Conservation (phyloP, 2,329 filamentous ascomycete genomes). For the Plectosphaerella cucumerina region DNA sequence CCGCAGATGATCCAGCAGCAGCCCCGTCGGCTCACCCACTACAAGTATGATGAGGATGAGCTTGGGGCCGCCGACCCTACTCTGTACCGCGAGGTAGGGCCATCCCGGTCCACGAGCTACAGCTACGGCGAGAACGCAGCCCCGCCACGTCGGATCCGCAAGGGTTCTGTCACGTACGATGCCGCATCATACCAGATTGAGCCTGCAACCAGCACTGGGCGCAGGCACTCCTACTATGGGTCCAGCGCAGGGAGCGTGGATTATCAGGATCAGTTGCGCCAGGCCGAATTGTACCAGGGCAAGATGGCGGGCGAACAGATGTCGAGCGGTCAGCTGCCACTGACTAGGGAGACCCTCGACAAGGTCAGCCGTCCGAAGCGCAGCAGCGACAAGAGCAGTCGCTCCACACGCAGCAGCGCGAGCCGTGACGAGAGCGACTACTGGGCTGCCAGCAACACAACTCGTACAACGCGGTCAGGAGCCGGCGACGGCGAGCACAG, state of each 20-base stretch:
- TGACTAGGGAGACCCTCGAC: slow-evolving; percentile 54
- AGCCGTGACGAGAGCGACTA: slow-evolving; percentile 63
- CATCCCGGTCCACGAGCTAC: slow-evolving; percentile 26
- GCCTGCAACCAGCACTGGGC: slow-evolving; percentile 27
- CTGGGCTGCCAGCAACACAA: slow-evolving; percentile 53
- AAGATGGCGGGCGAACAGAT: slow-evolving; percentile 40
- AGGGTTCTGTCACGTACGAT: slow-evolving; percentile 31
- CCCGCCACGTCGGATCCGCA: slow-evolving; percentile 21
- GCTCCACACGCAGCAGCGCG: slow-evolving; percentile 53
- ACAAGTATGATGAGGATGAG: slow-evolving; percentile 34
- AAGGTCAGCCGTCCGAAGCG: slow-evolving; percentile 36
- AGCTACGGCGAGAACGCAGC: slow-evolving; percentile 27
- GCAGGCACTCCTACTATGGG: slow-evolving; percentile 37
- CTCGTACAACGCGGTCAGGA: slow-evolving; percentile 52
- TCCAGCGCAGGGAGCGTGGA: slow-evolving; percentile 28
- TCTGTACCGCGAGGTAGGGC: slow-evolving; percentile 32
- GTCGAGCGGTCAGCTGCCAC: slow-evolving; percentile 23
- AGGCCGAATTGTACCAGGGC: slow-evolving; percentile 49
- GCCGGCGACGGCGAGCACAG: slow-evolving; percentile 48
- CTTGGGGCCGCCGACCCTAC: slow-evolving; percentile 15
- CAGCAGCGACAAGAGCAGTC: slow-evolving; percentile 45
- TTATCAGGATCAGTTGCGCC: slow-evolving; percentile 38
- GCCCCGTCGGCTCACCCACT: slow-evolving; percentile 13
- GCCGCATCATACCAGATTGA: slow-evolving; percentile 35
- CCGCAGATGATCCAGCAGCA: too few species aligned